A percentile compares a stretch with the other conserved stretches of the same genome.
Evolutionary conservation across 495 filamentous ascomycete species (phyloP).

Genomic region (Trichoderma erinaceum): DNA sequence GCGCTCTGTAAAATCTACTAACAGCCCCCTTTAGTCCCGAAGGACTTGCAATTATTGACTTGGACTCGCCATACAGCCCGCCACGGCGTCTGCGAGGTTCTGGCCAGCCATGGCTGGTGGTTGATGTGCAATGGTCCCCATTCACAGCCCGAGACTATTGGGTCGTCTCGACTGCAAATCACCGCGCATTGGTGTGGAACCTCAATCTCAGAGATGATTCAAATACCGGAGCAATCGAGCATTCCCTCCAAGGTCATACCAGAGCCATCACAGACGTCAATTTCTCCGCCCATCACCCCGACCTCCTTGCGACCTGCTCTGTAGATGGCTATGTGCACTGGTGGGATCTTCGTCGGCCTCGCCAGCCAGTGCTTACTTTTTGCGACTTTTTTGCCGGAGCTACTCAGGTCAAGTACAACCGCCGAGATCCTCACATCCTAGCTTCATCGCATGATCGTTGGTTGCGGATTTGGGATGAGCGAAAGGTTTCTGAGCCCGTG

Average conservation of each 20-base stretch:
- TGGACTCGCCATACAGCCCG: conserved; percentile 84
- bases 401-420: conserved; percentile 93
- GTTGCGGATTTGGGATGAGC: conserved; percentile 84
- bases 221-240: conserved; percentile 69
- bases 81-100: conserved; percentile 77
- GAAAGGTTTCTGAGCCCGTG: conserved; percentile 72
- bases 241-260: conserved; percentile 82
- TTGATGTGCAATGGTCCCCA: conserved; percentile 98
- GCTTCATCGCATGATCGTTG: conserved; percentile 86
- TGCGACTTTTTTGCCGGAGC: conserved; percentile 94
- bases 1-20: background rate
- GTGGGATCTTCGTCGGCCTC: conserved; percentile 79
- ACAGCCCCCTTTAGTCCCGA: conserved; percentile 45
- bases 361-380: conserved; percentile 71
- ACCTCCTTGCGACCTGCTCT: conserved; percentile 81
- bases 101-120: conserved; percentile 87
- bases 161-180: conserved; percentile 91
- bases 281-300: conserved; percentile 87
- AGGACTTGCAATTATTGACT: conserved; percentile 86
- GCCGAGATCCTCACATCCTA: conserved; percentile 75
- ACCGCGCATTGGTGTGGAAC: conserved; percentile 95
- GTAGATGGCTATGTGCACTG: conserved; percentile 91
- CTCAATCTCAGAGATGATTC: conserved; percentile 66
- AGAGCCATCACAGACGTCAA: conserved; percentile 96
- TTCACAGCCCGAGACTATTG: conserved; percentile 84